phyloP scores from a whole-genome alignment of 2,329 filamentous ascomycete genomes.

The Fusarium drepaniforme region DNA sequence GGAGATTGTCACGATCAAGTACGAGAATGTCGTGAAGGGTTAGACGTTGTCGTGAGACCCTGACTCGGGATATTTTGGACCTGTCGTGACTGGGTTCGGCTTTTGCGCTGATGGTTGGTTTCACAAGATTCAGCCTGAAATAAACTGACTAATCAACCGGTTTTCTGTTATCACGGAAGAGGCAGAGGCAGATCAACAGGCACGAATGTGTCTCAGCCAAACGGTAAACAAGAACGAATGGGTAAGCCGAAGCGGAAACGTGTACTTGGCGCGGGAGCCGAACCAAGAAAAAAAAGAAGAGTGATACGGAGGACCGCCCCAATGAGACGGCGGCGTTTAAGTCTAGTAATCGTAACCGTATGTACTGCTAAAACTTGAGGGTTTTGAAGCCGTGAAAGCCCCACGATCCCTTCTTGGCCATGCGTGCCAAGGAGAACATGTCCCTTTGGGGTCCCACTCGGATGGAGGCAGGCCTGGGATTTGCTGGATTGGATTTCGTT shows the following conservation, averaged over 20 bases:
- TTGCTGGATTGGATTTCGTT: conserved; percentile 16
- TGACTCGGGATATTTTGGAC: conserved; percentile 3
- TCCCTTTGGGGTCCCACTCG: conserved; percentile 6
- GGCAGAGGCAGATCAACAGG: conserved; percentile 4
- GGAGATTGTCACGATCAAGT: conserved; percentile 13
- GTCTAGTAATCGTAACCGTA: conserved; percentile 1
- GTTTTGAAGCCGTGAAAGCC: background rate
- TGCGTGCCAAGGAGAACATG: conserved; percentile 11
- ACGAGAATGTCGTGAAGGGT: background rate
- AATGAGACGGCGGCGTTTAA: conserved; percentile 35
- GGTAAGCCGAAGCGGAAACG: background rate
- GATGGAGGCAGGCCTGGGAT: conserved; percentile 1
- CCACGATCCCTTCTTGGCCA: conserved; percentile 1
- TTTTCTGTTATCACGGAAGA: background rate
- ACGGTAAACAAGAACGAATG: background rate
- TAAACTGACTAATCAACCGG: background rate
- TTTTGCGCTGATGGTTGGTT: background rate
- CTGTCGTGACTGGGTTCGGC: background rate
- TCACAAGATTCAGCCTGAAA: conserved; percentile 28
- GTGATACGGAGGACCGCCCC: conserved; percentile 13
- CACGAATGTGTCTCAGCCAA: background rate
- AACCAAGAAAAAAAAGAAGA: conserved; percentile 7
- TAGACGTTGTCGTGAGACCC: conserved; percentile 12
- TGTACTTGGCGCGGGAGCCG: conserved; percentile 35
- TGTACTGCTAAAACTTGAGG: background rate